Percentiles rank a stretch among this genome's conserved stretches.
Conservation (phyloP, 768 basidiomycete genomes). For the Tephrocybe sp. region DNA sequence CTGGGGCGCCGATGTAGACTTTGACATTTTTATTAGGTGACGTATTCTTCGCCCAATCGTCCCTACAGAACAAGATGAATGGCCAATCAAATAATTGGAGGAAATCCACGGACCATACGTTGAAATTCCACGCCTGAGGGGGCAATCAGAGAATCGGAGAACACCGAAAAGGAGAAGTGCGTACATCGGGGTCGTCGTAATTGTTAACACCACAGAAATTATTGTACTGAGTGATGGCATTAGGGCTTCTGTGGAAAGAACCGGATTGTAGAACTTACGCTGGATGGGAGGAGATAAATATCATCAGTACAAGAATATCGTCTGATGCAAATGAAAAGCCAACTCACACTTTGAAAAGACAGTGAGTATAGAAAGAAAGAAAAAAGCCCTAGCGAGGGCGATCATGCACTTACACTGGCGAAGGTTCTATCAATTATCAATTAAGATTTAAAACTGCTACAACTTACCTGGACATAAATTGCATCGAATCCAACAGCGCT, state of each 20-base stretch:
- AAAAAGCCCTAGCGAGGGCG: background rate
- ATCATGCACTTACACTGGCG: constrained; percentile 13
- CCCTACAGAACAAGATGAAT: constrained; percentile 37
- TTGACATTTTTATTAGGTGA: constrained; percentile 62
- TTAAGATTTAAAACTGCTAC: background rate
- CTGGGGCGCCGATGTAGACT: constrained; percentile 66
- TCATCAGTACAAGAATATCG: background rate
- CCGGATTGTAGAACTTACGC: constrained; percentile 6
- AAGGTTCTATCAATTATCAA: background rate
- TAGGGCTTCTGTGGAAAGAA: constrained; percentile 1
- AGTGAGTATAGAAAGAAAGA: background rate
- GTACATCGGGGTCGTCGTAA: constrained; percentile 50
- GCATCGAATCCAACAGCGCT: constrained; percentile 67
- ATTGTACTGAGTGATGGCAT: constrained; percentile 29
- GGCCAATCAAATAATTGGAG: background rate
- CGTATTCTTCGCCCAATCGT: constrained; percentile 59
- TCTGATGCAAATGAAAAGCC: background rate
- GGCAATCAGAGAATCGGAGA: constrained; percentile 12
- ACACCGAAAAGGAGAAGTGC: constrained; percentile 1
- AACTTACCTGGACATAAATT: constrained; percentile 47
- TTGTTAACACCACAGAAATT: constrained; percentile 37
- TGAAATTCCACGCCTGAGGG: constrained; percentile 60
- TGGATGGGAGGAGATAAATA: background rate
- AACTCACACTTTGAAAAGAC: constrained; percentile 9
- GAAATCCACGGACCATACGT: constrained; percentile 38